Percentiles rank a stretch among this genome's conserved stretches.
These are phyloP conservation scores for Cutaneotrichosporon sp. DNA, from an alignment of 1,284 basidiomycete genomes.

Conservation along the genomic window DNA sequence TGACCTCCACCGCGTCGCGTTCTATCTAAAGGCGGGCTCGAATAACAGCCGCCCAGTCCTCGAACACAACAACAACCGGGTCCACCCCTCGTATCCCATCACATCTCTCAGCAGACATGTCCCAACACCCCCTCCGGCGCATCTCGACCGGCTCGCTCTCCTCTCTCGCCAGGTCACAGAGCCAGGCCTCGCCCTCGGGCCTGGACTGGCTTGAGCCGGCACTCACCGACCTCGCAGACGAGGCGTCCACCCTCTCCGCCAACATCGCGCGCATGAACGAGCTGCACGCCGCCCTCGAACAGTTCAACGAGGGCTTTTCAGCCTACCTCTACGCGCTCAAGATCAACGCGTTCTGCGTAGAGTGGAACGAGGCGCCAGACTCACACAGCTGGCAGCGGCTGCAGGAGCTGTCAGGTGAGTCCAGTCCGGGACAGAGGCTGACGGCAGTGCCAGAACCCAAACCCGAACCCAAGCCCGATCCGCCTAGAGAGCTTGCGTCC, in stretches of 20 bases:
- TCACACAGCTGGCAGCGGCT: constrained; percentile 60
- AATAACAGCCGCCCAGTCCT: too few relatives aligned
- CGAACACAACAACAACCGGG: neutral
- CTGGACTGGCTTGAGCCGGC: constrained; percentile 83
- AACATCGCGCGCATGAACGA: constrained; percentile 72
- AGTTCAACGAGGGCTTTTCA: constrained; percentile 91
- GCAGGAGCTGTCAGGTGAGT: constrained; percentile 17
- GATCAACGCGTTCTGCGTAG: constrained; percentile 90
- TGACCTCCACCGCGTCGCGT: neutral
- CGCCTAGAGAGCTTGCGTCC: neutral
- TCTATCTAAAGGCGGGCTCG: too few relatives aligned
- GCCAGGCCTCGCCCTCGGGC: constrained; percentile 68
- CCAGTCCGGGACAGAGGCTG: neutral
- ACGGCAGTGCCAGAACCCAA: constrained; percentile 1
- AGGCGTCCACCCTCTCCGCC: constrained; percentile 73
- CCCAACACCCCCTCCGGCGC: constrained; percentile 68
- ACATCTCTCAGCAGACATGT: neutral
- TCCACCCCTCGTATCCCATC: neutral
- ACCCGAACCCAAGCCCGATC: constrained; percentile 1
- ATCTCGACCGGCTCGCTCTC: constrained; percentile 89
- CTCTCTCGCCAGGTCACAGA: constrained; percentile 71
- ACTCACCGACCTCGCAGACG: constrained; percentile 81
- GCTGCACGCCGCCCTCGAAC: constrained; percentile 73
- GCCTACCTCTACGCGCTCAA: constrained; percentile 89
- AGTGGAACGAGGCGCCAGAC: constrained; percentile 66